phyloP scores from a whole-genome alignment of 2,329 filamentous ascomycete species.

The Xylaria hypoxylon region DNA sequence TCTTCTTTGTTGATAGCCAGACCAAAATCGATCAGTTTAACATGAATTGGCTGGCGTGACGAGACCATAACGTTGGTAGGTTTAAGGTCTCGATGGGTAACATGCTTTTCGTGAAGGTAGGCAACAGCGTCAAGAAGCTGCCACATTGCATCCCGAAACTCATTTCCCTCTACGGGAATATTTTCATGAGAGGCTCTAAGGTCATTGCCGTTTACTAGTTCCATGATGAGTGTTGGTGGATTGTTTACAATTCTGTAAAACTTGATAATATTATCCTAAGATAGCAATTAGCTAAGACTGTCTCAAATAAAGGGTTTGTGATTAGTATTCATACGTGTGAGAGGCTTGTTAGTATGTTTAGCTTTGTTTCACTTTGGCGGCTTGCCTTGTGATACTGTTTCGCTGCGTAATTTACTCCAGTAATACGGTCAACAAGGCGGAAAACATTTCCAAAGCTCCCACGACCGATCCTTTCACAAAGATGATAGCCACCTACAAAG shows the following conservation, averaged over 20 bases:
- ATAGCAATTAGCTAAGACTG: not conserved
- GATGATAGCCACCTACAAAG: not conserved
- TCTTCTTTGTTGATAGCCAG: not conserved
- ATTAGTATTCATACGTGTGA: not conserved
- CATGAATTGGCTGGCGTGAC: not conserved
- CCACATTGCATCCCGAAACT: not conserved
- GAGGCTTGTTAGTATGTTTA: not conserved
- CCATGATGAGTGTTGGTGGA: constrained; percentile 8
- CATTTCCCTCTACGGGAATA: fast-evolving
- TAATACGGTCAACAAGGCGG: not conserved
- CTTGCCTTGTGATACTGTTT: not conserved
- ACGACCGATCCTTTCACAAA: not conserved
- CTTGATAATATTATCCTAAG: constrained; percentile 11
- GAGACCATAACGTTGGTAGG: constrained; percentile 20
- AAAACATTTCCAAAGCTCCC: constrained; percentile 2
- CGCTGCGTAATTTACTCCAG: not conserved
- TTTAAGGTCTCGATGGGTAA: constrained; percentile 28
- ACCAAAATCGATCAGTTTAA: constrained; percentile 27
- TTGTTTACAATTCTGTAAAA: not conserved
- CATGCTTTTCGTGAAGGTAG: not conserved
- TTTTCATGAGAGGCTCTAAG: not conserved
- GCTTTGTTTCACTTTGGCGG: not conserved
- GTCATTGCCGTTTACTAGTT: not conserved
- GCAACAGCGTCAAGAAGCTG: constrained; percentile 1
- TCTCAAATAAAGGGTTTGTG: not conserved